These are phyloP conservation scores for Citrus cavaleriei DNA, from an alignment of 345 rosid species.

Conservation along the genomic window DNA sequence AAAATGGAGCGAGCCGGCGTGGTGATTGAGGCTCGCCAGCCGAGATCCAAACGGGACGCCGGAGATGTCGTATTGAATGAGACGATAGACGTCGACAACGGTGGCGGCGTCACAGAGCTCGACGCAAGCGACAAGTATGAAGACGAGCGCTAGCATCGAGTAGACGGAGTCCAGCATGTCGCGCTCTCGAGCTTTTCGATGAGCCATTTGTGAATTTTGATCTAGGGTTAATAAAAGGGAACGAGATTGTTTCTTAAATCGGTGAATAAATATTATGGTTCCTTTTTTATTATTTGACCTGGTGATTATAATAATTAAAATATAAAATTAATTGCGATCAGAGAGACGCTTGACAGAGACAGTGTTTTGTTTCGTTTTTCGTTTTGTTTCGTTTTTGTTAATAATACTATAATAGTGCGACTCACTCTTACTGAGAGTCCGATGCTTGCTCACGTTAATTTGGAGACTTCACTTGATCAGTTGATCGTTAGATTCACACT, in stretches of 20 bases:
- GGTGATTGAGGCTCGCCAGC: conserved; percentile 82
- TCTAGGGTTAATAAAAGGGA: conserved; percentile 50
- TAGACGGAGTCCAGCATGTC: conserved; percentile 61
- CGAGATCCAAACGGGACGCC: conserved; percentile 94
- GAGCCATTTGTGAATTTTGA: conserved; percentile 27
- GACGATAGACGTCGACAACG: conserved; percentile 94
- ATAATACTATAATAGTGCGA: too few species aligned
- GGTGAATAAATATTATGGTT: not conserved
- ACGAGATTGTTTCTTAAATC: not conserved
- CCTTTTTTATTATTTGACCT: not conserved
- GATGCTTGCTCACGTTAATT: not conserved
- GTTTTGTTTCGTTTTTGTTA: not conserved
- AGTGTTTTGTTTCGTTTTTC: not conserved
- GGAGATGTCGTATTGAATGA: conserved; percentile 91
- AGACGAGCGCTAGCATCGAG: conserved; percentile 61
- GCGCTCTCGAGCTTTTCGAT: conserved; percentile 32
- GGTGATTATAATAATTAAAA: not conserved
- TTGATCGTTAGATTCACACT: not conserved
- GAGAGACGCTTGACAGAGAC: too few species aligned
- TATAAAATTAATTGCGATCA: too few species aligned
- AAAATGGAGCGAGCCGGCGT: conserved; percentile 77
- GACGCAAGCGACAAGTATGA: conserved; percentile 76
- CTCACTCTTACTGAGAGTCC: not conserved
- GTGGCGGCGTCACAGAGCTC: conserved; percentile 97
- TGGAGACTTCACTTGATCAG: not conserved